These are phyloP conservation scores for Podaxis pistillaris DNA, from an alignment of 768 basidiomycete species.

Conservation along the genomic window DNA sequence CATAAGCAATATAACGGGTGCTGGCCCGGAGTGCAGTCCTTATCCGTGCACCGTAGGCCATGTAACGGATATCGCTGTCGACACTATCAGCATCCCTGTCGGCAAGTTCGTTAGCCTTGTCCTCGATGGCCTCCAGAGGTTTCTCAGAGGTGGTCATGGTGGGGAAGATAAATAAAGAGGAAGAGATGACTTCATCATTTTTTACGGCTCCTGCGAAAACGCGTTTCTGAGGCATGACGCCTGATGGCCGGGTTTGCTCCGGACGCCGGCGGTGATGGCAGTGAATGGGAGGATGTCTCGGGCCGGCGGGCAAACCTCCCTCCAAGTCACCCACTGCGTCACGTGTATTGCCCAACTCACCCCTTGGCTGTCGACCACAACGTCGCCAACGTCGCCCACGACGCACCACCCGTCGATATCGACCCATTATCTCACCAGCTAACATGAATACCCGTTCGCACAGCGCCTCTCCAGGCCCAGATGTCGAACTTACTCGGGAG, in stretches of 20 bases:
- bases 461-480: constrained; percentile 34
- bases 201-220: background rate
- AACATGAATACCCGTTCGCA: constrained; percentile 44
- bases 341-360: constrained; percentile 25
- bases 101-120: constrained; percentile 55
- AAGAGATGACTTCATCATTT: background rate
- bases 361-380: constrained; percentile 27
- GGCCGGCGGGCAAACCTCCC: background rate
- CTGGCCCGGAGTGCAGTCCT: constrained; percentile 72
- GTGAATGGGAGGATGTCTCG: constrained; percentile 16
- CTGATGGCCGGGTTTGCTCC: constrained; percentile 9
- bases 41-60: constrained; percentile 77
- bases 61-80: constrained; percentile 67
- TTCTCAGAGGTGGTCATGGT: constrained; percentile 34
- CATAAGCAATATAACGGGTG: constrained; percentile 76
- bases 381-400: constrained; percentile 25
- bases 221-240: background rate
- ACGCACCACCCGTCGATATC: constrained; percentile 24
- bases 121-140: constrained; percentile 39
- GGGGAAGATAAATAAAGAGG: constrained; percentile 3
- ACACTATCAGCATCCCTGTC: constrained; percentile 64
- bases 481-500: constrained; percentile 26
- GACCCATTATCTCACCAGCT: constrained; percentile 17
- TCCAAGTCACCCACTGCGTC: constrained; percentile 16
- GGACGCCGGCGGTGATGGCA: constrained; percentile 5